Percentiles rank a stretch among this genome's conserved stretches.
Evolutionary conservation across 768 basidiomycete genomes (phyloP).

Genomic region (Mycena rosella): DNA sequence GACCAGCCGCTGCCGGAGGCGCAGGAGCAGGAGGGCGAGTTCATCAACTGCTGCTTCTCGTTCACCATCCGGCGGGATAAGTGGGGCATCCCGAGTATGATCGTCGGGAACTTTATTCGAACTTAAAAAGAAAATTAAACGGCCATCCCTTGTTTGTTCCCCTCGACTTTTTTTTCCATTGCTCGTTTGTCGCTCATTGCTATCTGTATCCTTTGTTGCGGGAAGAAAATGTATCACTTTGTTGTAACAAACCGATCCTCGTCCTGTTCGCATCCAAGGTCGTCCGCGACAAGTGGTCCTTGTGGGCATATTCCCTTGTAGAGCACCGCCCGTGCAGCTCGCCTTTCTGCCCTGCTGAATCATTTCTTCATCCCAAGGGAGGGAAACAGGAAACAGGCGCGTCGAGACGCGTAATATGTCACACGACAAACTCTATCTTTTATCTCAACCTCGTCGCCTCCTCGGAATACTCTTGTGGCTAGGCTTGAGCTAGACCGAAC

Average conservation of each 20-base stretch:
- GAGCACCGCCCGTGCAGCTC: no score
- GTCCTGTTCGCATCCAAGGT: constrained; percentile 43
- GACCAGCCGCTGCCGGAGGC: constrained; percentile 31
- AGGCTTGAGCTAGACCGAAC: no score
- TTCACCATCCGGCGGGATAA: constrained; percentile 89
- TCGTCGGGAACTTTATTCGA: constrained; percentile 87
- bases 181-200: background rate
- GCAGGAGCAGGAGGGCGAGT: constrained; percentile 69
- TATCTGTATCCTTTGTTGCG: background rate
- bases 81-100: constrained; percentile 91
- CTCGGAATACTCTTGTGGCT: no score
- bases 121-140: constrained; percentile 17
- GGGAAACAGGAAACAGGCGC: no score
- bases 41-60: constrained; percentile 91
- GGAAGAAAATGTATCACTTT: background rate
- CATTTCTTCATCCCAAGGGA: no score
- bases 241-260: constrained; percentile 9
- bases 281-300: no score
- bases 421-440: no score
- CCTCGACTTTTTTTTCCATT: background rate
- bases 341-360: no score
- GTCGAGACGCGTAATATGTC: no score
- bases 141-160: no score
- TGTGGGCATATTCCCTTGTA: no score
- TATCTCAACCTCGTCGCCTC: no score